Base-by-base conservation (phyloP, 495 filamentous ascomycete species). In the Aspergillus sclerotioniger region DNA sequence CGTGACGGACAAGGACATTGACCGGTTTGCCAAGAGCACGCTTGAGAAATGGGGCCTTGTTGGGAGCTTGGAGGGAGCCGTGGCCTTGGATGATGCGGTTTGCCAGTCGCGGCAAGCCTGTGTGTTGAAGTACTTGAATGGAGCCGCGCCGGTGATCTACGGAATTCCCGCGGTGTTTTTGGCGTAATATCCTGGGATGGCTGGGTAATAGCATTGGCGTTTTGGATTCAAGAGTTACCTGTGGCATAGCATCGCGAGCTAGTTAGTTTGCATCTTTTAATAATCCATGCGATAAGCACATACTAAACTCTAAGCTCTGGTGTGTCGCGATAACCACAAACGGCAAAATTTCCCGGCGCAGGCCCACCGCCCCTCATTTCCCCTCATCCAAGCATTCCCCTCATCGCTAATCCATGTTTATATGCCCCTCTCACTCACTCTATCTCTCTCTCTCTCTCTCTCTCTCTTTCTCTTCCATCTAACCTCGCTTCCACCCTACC, bases 1-100 rank as follows among this genome's bases (percentile, higher is more conserved):
- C 71, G 94, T 98, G 19, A 98, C 95, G 12, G 94, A 98, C 64
- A 88, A 88, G 61, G 94, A 98, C 68, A 94, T 96, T 63, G 94
- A 98, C 76, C 87, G 92, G 35, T 96, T 97, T 67, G 86, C 91
- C 0, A 83, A 84, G 20, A 75, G 81, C 15, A 75, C 87, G 3
- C 86, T 96, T 50, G 87, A 92, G 67, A 81, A 85, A 54, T 98
- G 94, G 94, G 94, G 94, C 13, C 67, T 98, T 3, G 74, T 91
- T 28, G 62, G 35, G 25, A 16, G 53, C 51, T 67, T 52, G 20
- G 55, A 46, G 7, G 53, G 37, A 25, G 8, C 20, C n/a, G 56
- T 73, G 45, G 71, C 76, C 29, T 71, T 98, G 57, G 89, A 91
- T 32, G 84, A 92, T 66, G 95, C 95, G 0, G 88, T 96, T 8